Evolutionary conservation across 2,329 filamentous ascomycete species (phyloP).

Genomic region (Penicillium sp.): DNA sequence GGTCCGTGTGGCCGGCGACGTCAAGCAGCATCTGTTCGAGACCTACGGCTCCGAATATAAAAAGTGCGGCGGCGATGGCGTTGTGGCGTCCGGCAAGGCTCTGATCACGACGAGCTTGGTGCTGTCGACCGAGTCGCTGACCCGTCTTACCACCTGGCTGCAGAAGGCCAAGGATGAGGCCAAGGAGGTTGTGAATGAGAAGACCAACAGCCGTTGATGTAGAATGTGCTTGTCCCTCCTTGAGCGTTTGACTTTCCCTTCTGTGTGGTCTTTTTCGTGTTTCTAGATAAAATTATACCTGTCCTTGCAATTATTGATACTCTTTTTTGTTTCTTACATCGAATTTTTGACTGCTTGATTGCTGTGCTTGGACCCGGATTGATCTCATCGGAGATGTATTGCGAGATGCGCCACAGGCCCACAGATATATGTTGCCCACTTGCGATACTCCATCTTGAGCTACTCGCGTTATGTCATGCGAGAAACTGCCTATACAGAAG

Average conservation of each 20-base stretch:
- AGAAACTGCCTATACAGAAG: not conserved
- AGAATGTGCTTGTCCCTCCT: constrained; percentile 5
- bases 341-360: not conserved
- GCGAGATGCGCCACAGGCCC: not conserved
- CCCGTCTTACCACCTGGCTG: constrained; percentile 62
- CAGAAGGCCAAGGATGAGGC: constrained; percentile 64
- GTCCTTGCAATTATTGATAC: constrained; percentile 3
- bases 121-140: constrained; percentile 65
- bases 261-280: constrained; percentile 4
- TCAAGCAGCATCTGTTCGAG: constrained; percentile 48
- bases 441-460: not conserved
- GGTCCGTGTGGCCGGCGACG: constrained; percentile 62
- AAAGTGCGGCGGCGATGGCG: constrained; percentile 55
- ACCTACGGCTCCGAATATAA: constrained; percentile 50
- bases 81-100: constrained; percentile 71
- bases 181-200: constrained; percentile 57
- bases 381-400: not conserved
- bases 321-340: not conserved
- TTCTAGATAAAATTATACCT: constrained; percentile 29
- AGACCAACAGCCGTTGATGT: constrained; percentile 33
- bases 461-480: not conserved
- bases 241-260: constrained; percentile 7
- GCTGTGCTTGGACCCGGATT: not conserved
- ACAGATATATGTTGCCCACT: not conserved
- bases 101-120: constrained; percentile 67